Conservation (phyloP, 75 land plant genomes). For the Picea sitchensis region DNA sequence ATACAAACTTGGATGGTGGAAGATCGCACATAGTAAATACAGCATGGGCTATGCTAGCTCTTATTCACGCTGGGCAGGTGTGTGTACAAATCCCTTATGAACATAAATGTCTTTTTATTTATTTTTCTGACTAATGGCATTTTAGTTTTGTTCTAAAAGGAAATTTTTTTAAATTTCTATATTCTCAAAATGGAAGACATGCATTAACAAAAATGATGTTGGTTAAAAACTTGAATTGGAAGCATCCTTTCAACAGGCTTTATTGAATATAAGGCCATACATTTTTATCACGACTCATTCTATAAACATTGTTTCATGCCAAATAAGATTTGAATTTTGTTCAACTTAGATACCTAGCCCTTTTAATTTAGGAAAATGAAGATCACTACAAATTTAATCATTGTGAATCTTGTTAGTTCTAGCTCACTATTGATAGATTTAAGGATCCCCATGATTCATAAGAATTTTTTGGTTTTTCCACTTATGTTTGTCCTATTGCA, state of each 20-base stretch:
- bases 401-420: not conserved
- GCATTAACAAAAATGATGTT: not conserved
- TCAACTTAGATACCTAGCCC: not conserved
- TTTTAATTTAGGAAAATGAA: not conserved
- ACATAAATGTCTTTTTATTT: conserved; percentile 19
- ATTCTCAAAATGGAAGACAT: not conserved
- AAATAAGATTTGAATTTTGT: not conserved
- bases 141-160: conserved; percentile 12
- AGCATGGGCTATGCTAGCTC: conserved; percentile 76
- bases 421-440: not conserved
- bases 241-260: no score
- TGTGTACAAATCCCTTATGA: not conserved
- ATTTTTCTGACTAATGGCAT: conserved; percentile 46
- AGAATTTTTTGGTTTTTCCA: not conserved
- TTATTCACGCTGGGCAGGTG: conserved; percentile 80
- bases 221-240: no score
- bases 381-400: not conserved
- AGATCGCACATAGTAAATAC: conserved; percentile 69
- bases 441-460: not conserved
- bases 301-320: no score
- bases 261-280: no score
- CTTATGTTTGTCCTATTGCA: not conserved
- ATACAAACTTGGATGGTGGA: conserved; percentile 51
- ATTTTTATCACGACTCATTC: no score
- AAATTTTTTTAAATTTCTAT: not conserved